Evolutionary conservation across 345 rosid genomes (phyloP), one percentile per base, ranked within the genome.

Genomic region (Boechera stricta): DNA sequence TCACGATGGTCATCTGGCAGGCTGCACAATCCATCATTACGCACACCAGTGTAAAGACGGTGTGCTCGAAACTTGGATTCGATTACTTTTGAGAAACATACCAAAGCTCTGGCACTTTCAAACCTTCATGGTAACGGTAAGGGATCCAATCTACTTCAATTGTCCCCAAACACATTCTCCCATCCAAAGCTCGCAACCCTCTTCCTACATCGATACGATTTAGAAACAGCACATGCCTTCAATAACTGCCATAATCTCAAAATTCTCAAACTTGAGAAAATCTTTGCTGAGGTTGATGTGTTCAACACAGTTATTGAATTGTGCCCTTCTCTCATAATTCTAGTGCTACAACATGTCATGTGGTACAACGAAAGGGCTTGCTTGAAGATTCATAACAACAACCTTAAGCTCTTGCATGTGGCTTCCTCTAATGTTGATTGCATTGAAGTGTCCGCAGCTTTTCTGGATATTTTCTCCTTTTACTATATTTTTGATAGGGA

Each of bases 371-470:
- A 5, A 11, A n/a, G 0, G 6, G 67, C 49, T 7, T 44, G 59
- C 48, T 28, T 75, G 6, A 57, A 47, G 59, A 75, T 75, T 28
- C n/a, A 47, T 13, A 58, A 66, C 67, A 33, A 67, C 4, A 67
- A 48, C 4, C 11, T 75, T 10, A 75, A 67, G 60, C 5, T 67
- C 8, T 38, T 75, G 42, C 45, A 42, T 74, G 7, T 72, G 6
- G 11, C 31, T 13, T 42, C 64, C 57, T 0, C 8, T 12, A 0
- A 29, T 8, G 12, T 64, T 31, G 31, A 26, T 44, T 6, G 0
- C 15, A 47, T 67, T 35, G 59, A 75, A 1, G 59, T 75, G 59
- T 33, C 1, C 9, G 38, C 78, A 7, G 4, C 31, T 11, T 33
- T 24, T 66, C 51, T 66, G 2, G 60, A 66, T 39, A 35, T 66